A percentile compares a stretch with the other conserved stretches of the same genome.
These are phyloP conservation scores for Endothia cerciana DNA, from an alignment of 2,329 filamentous ascomycete species.

Conservation along the genomic window DNA sequence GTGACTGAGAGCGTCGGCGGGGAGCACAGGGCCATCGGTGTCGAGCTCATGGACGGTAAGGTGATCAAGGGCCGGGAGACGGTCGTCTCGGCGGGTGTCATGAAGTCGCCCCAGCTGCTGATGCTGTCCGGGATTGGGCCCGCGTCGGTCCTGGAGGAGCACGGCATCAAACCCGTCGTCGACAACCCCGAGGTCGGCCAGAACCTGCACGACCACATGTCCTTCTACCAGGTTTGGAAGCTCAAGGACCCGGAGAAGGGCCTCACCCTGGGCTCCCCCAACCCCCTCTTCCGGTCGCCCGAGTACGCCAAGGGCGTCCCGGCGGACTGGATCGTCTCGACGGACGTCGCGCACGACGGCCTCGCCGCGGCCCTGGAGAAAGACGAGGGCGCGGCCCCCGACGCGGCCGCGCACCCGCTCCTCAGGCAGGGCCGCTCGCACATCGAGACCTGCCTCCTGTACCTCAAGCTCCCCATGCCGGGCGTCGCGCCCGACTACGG, in stretches of 20 bases:
- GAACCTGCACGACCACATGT: constrained; percentile 42
- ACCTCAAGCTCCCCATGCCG: constrained; percentile 27
- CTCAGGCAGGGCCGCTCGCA: constrained; percentile 31
- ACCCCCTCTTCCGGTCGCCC: constrained; percentile 31
- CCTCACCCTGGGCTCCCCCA: constrained; percentile 33
- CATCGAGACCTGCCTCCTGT: constrained; percentile 35
- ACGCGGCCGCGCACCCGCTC: constrained; percentile 29
- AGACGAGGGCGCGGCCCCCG: constrained; percentile 32
- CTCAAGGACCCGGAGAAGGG: constrained; percentile 34
- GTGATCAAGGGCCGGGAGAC: constrained; percentile 33
- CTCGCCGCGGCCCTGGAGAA: constrained; percentile 30
- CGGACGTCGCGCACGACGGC: constrained; percentile 24
- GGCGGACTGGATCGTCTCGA: constrained; percentile 29
- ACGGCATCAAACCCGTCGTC: constrained; percentile 35
- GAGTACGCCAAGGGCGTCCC: constrained; percentile 31
- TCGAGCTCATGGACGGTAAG: constrained; percentile 31
- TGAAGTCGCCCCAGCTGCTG: constrained; percentile 40
- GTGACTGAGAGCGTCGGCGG: constrained; percentile 31
- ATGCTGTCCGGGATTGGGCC: constrained; percentile 41
- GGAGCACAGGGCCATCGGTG: constrained; percentile 32
- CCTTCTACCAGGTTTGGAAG: constrained; percentile 33
- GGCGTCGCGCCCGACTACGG: constrained; percentile 31
- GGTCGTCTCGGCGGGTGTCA: constrained; percentile 37
- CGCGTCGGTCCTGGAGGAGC: constrained; percentile 31
- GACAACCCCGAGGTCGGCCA: constrained; percentile 40